Evolutionary conservation across 2,329 filamentous ascomycete genomes (phyloP).

Genomic region (Exophiala sp.): DNA sequence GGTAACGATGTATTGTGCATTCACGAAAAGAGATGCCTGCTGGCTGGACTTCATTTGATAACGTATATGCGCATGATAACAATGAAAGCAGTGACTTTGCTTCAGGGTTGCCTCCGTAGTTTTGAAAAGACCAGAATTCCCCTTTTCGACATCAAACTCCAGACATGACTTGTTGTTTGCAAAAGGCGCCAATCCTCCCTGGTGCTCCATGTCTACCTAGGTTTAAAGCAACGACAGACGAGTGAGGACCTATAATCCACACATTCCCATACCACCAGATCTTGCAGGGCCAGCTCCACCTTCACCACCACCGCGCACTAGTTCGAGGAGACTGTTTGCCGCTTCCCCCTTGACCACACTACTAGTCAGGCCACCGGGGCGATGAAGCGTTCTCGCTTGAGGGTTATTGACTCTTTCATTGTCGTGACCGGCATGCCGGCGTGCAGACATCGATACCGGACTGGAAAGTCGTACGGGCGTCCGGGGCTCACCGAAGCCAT

Average conservation of each 20-base stretch:
- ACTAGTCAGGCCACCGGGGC: constrained; percentile 18
- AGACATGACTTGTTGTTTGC: too few relatives aligned
- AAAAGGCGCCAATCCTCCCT: too few relatives aligned
- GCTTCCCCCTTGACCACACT: constrained; percentile 30
- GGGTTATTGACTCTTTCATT: background rate
- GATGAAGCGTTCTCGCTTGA: constrained; percentile 1
- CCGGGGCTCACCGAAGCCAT: constrained; percentile 1
- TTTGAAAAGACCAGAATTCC: too few relatives aligned
- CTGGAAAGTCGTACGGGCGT: constrained; percentile 22
- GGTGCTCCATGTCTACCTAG: too few relatives aligned
- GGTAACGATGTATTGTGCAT: too few relatives aligned
- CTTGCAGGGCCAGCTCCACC: background rate
- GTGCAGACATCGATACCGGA: constrained; percentile 1
- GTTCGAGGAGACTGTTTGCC: constrained; percentile 25
- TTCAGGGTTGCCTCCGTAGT: too few relatives aligned
- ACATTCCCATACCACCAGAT: constrained; percentile 20
- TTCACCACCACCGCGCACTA: constrained; percentile 19
- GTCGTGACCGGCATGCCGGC: background rate
- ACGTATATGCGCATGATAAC: too few relatives aligned
- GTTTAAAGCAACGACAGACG: too few relatives aligned
- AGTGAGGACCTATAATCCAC: constrained; percentile 13
- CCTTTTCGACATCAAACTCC: too few relatives aligned
- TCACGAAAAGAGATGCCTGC: too few relatives aligned
- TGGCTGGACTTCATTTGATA: too few relatives aligned
- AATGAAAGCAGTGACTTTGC: too few relatives aligned